Conservation (phyloP, 768 basidiomycete genomes). For the Daedaleopsis nitida region DNA sequence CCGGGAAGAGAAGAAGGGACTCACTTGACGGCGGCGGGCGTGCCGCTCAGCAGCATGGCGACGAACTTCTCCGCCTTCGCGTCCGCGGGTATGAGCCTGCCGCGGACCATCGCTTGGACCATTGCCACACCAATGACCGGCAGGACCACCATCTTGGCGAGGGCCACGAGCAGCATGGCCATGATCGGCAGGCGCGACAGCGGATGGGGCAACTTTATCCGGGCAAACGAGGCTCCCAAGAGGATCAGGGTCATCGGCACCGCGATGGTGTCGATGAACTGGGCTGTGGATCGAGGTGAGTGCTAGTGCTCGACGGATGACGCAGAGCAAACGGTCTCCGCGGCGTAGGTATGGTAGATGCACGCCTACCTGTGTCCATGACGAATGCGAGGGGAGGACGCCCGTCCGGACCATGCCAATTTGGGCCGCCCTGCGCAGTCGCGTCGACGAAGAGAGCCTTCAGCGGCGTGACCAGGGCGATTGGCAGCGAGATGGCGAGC, state of each 20-base stretch:
- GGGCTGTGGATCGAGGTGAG: constrained; percentile 18
- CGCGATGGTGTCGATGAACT: constrained; percentile 22
- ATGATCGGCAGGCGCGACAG: constrained; percentile 38
- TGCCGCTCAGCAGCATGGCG: constrained; percentile 48
- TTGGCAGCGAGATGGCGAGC: constrained; percentile 40
- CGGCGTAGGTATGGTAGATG: background rate
- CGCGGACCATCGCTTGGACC: constrained; percentile 30
- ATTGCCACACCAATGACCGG: constrained; percentile 41
- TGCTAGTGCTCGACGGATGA: constrained; percentile 6
- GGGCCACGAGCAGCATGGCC: constrained; percentile 37
- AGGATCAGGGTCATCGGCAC: constrained; percentile 26
- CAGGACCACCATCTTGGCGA: constrained; percentile 40
- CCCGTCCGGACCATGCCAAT: constrained; percentile 40
- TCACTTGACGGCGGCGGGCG: constrained; percentile 46
- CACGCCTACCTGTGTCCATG: constrained; percentile 30
- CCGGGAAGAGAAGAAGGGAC: background rate
- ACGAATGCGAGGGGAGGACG: constrained; percentile 37
- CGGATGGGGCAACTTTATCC: constrained; percentile 35
- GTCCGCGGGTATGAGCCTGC: constrained; percentile 36
- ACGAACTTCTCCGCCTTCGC: constrained; percentile 46
- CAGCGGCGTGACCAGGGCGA: constrained; percentile 34
- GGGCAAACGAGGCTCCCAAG: constrained; percentile 40
- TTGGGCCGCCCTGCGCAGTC: constrained; percentile 23
- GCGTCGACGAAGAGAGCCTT: constrained; percentile 37
- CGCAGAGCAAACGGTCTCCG: constrained; percentile 9